Evolutionary conservation across 2,329 filamentous ascomycete species (phyloP), one percentile per base, ranked within the genome.

Genomic region (Botryotinia convoluta): DNA sequence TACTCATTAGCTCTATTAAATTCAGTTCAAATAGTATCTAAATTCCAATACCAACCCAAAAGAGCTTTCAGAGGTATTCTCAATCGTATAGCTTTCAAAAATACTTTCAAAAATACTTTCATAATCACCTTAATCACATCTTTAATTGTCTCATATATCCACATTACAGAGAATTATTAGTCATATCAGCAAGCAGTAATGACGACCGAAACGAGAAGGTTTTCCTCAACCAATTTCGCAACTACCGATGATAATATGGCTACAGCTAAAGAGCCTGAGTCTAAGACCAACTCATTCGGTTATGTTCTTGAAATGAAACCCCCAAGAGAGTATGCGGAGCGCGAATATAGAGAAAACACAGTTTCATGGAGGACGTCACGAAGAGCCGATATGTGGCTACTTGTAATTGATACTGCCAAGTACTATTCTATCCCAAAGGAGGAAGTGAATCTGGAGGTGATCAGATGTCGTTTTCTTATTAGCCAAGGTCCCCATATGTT

Each of bases 321-420:
- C 32, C 2, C 32, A 5, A 6, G n/a, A 20, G 14, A 67, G 2
- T n/a, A 37, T 18, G 4, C 5, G 4, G 32, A 9, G 32, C 1
- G 8, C 9, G 63, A 67, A 22, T 12, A 51, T 12, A 37, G 4
- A 0, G 6, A 6, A 12, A 35, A 20, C 1, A 14, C 8, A 51
- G 3, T 6, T 51, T 1, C 1, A 12, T 39, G 10, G 35, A 16
- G 5, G 35, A 16, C 0, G 0, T 9, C 2, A 22, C 59, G 35
- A 3, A 26, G 3, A 61, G 0, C 1, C 1, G 1, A 39, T 16
- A 18, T 18, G 12, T 7, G 6, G 26, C 4, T 10, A 2, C 8
- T 62, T 8, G 3, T 39, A 9, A 4, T 18, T 20, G 61, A 63
- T 22, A 63, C 39, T 44, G n/a, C 61, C 18, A 63, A 20, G 9